Evolutionary conservation across 805 yeast species (phyloP).

Genomic region (Wickerhamiella dianesei): DNA sequence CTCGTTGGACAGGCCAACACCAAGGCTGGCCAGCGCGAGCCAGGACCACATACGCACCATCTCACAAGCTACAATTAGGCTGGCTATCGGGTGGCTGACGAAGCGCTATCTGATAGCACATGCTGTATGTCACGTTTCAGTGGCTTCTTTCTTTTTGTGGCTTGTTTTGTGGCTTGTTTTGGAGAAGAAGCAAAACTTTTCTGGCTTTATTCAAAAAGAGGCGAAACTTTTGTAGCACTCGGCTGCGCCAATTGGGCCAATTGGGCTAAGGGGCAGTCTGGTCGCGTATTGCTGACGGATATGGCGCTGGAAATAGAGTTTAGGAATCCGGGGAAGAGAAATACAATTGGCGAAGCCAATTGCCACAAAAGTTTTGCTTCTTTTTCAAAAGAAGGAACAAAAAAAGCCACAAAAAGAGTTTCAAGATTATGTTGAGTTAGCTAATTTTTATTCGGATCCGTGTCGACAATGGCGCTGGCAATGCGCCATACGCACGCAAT

Average conservation of each 20-base stretch:
- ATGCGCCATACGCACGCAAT: constrained; percentile 68
- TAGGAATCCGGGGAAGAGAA: too few species aligned
- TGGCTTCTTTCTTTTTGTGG: too few species aligned
- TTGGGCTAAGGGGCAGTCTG: neutral
- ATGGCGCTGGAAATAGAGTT: too few species aligned
- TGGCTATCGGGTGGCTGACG: neutral
- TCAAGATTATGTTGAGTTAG: neutral
- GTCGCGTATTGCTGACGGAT: neutral
- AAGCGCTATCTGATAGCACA: neutral
- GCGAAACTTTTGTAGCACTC: too few species aligned
- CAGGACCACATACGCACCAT: neutral
- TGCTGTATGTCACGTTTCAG: too few species aligned
- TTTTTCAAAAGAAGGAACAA: too few species aligned
- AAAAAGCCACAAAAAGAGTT: too few species aligned
- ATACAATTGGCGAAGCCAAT: too few species aligned
- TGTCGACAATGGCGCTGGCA: constrained; percentile 31
- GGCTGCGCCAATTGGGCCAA: neutral
- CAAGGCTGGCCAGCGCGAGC: neutral
- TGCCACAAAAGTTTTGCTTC: too few species aligned
- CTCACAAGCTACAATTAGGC: neutral
- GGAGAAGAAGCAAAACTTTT: too few species aligned
- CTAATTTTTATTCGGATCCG: constrained; percentile 1
- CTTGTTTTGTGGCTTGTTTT: too few species aligned
- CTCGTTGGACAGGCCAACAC: neutral
- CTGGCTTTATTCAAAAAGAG: too few species aligned